A percentile compares a stretch with the other conserved stretches of the same genome.
phyloP scores from a whole-genome alignment of 2,329 filamentous ascomycete species.

The Alternaria gaisen region DNA sequence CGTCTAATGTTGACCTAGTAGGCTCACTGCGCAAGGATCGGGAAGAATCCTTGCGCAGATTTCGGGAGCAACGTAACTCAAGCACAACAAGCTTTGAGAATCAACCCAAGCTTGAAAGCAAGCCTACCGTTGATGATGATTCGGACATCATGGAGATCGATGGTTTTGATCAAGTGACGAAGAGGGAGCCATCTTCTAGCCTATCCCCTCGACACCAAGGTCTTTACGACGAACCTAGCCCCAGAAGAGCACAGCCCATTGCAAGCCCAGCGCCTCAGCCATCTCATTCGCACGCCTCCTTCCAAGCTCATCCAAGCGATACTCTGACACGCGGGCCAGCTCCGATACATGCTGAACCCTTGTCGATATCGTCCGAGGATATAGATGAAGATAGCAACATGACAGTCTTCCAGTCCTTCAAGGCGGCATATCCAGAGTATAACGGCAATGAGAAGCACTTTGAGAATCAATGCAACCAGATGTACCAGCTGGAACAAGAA shows the following conservation, averaged over 20 bases:
- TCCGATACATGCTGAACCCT: not conserved
- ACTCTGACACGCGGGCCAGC: not conserved
- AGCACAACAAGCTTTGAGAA: conserved; percentile 24
- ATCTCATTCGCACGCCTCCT: not conserved
- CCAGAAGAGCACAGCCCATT: not conserved
- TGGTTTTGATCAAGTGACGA: not conserved
- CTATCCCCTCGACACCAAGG: conserved; percentile 33
- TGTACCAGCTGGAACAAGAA: conserved; percentile 38
- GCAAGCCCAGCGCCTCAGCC: not conserved
- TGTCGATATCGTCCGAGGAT: not conserved
- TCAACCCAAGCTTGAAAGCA: conserved; percentile 5
- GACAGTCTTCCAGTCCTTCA: conserved; percentile 41
- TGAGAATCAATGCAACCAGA: conserved; percentile 37
- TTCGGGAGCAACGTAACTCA: conserved; percentile 24
- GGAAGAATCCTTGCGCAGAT: conserved; percentile 23
- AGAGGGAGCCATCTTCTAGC: not conserved
- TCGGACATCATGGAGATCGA: conserved; percentile 18
- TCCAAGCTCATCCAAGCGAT: not conserved
- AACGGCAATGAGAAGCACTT: conserved; percentile 45
- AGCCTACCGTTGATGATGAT: not conserved
- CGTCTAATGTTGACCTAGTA: conserved; percentile 7
- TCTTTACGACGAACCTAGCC: conserved; percentile 28
- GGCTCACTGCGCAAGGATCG: conserved; percentile 17
- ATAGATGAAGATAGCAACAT: not conserved
- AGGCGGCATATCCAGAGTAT: conserved; percentile 48